phyloP scores from a whole-genome alignment of 192 early-diverging fungal species.

The Endogone sp. region DNA sequence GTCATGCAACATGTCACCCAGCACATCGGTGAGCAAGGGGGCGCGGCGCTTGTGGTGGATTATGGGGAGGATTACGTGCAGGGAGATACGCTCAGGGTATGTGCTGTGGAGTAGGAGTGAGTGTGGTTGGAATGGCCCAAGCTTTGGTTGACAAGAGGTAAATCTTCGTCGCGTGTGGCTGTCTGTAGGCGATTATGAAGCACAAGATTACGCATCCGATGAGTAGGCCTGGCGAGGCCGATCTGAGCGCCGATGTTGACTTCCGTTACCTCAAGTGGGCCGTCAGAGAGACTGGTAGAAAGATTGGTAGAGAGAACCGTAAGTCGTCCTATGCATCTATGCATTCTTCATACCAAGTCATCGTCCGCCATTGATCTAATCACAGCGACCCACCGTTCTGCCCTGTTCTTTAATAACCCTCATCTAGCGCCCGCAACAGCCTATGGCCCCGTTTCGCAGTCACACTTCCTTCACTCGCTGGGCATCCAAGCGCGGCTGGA shows the following conservation, averaged over 20 bases:
- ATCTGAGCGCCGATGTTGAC: constrained; percentile 92
- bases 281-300: constrained; percentile 13
- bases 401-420: neutral
- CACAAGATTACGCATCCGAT: constrained; percentile 81
- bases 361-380: neutral
- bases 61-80: constrained; percentile 81
- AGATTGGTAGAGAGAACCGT: constrained; percentile 16
- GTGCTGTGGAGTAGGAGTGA: neutral
- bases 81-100: constrained; percentile 67
- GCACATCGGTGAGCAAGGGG: constrained; percentile 61
- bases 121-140: no score
- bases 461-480: constrained; percentile 67
- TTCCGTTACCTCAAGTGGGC: constrained; percentile 72
- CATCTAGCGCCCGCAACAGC: constrained; percentile 16
- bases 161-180: neutral
- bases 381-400: neutral
- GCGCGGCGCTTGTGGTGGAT: constrained; percentile 79
- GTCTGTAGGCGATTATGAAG: constrained; percentile 66
- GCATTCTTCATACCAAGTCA: neutral
- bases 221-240: constrained; percentile 75
- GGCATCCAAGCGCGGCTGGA: constrained; percentile 76
- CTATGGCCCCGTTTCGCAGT: constrained; percentile 81
- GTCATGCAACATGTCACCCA: constrained; percentile 65
- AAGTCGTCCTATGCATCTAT: neutral
- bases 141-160: no score